Percentiles rank a stretch among this genome's conserved stretches.
These are phyloP conservation scores for Ascochyta fabae DNA, from an alignment of 2,329 filamentous ascomycete genomes.

Conservation along the genomic window DNA sequence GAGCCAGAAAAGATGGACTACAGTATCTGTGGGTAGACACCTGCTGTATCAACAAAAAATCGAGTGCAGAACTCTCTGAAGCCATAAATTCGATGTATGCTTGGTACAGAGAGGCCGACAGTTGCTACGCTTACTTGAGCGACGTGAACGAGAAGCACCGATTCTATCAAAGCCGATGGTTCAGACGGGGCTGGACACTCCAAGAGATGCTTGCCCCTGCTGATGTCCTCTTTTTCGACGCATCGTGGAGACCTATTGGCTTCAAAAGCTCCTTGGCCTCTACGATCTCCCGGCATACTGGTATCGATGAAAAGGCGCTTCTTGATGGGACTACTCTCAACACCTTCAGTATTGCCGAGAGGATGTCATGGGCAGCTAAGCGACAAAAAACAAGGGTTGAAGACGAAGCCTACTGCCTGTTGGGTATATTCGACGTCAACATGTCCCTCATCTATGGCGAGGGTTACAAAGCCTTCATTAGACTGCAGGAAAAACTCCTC, in stretches of 20 bases:
- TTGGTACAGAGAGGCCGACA: constrained; percentile 29
- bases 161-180: constrained; percentile 19
- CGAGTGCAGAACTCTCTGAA: constrained; percentile 31
- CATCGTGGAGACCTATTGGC: background rate
- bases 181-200: constrained; percentile 21
- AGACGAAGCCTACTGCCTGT: background rate
- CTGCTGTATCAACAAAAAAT: constrained; percentile 35
- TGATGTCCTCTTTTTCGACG: background rate
- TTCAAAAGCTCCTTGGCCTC: background rate
- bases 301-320: background rate
- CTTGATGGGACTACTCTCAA: background rate
- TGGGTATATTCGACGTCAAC: background rate
- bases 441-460: background rate
- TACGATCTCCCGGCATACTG: background rate
- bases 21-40: constrained; percentile 36
- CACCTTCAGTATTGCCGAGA: background rate
- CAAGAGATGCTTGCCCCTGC: constrained; percentile 13
- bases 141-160: constrained; percentile 1
- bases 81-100: constrained; percentile 38
- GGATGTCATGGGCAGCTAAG: background rate
- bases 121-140: constrained; percentile 31
- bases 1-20: constrained; percentile 19
- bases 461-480: background rate
- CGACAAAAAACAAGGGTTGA: background rate
- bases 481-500: background rate